Conservation (phyloP, 2,329 filamentous ascomycete genomes). For the Kalmusia sp. region DNA sequence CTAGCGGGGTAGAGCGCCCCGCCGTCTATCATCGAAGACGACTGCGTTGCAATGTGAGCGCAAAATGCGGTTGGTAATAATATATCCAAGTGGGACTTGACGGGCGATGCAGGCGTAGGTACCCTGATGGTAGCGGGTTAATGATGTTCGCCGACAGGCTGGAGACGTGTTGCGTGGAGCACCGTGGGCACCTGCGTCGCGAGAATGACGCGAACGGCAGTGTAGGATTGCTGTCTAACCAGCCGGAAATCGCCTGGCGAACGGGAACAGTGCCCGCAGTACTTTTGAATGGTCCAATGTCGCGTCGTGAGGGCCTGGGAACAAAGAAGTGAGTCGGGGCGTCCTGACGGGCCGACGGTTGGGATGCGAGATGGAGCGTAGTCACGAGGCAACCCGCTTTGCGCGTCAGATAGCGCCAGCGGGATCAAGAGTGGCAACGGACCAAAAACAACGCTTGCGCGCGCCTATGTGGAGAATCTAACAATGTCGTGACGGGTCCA, state of each 20-base stretch:
- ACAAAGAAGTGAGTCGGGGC: conserved; percentile 6
- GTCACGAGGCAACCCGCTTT: conserved; percentile 7
- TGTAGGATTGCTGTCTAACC: not conserved
- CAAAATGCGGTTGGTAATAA: conserved; percentile 4
- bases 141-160: conserved; percentile 13
- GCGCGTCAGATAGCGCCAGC: conserved; percentile 8
- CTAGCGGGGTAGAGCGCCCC: conserved; percentile 26
- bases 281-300: conserved; percentile 3
- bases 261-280: conserved; percentile 2
- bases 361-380: conserved; percentile 6
- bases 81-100: not conserved
- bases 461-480: too few relatives aligned
- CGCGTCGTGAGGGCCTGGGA: conserved; percentile 9
- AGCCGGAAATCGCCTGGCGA: not conserved
- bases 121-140: conserved; percentile 18
- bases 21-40: conserved; percentile 17
- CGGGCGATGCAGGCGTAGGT: not conserved
- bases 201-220: conserved; percentile 28
- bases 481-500: not conserved
- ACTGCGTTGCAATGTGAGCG: conserved; percentile 5
- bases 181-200: conserved; percentile 14
- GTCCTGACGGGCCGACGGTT: conserved; percentile 1
- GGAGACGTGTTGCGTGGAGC: conserved; percentile 25
- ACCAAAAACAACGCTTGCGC: not conserved
- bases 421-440: not conserved